Base-by-base conservation (phyloP, 2,329 filamentous ascomycete genomes). In the Fusarium transvaalense region DNA sequence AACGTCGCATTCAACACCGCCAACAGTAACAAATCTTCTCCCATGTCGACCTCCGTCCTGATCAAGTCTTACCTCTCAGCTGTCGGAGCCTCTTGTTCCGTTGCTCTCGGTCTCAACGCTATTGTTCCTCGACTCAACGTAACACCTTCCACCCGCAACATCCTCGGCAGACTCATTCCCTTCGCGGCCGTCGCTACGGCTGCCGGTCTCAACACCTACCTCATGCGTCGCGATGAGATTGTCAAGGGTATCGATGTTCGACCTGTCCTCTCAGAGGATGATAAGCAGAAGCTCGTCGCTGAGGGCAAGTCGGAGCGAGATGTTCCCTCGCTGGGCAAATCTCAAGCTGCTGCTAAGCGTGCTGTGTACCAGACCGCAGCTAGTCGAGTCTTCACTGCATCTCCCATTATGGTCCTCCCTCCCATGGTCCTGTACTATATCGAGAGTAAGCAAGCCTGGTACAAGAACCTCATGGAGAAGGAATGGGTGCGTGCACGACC, bases 1-100 rank as follows among this genome's bases (percentile, higher is more conserved):
- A 99, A 99, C 79, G 96, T 99, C 29, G 95, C 93, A 71, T 95
- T 99, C 85, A 99, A 99, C 86, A 94, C 89, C 78, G 92, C 95
- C 77, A 99, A 99, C 79, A 93, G 95, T 68, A 99, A 99, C 87
- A 99, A 99, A 81, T 97, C 94, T 38, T 94, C 93, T 5, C 93
- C 95, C 2, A 87, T 98, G 67, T 92, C 92, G 21, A 91, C 89
- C 61, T 88, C 88, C 23, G 92, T 93, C 71, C 90, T 99, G 66
- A 87, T 91, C 66, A 90, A 97, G 80, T 97, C 94, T 52, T 99
- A 98, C 84, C 88, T 92, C 77, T 86, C 97, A 64, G 96, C 96
- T 55, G 96, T 99, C 21, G 90, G 92, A 57, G 95, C 96, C 32
- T 97, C 93, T 15, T 99, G 96, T 82, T 92, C 92, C 68, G 96